These are phyloP conservation scores for Nymphaea thermarum DNA, from an alignment of 164 flowering plant species.

Conservation along the genomic window DNA sequence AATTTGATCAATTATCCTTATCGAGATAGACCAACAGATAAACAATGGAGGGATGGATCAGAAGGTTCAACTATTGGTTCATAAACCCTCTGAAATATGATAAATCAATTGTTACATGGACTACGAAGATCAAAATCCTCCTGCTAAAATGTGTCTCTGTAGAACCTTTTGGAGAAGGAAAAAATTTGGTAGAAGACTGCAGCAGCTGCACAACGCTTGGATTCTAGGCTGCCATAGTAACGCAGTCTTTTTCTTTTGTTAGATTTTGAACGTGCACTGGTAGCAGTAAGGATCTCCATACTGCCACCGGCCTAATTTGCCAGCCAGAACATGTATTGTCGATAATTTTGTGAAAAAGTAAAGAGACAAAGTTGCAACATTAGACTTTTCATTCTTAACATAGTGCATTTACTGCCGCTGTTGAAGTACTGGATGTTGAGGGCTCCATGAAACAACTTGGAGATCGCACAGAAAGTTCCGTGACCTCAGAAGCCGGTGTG, in stretches of 20 bases:
- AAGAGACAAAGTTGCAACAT: background rate
- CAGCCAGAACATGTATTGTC: background rate
- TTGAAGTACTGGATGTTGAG: slow-evolving; percentile 15
- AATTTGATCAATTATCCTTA: no score
- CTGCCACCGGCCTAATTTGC: background rate
- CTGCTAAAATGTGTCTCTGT: background rate
- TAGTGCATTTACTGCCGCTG: slow-evolving; percentile 11
- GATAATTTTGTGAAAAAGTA: no score
- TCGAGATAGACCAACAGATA: background rate
- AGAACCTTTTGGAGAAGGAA: background rate
- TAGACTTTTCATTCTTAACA: slow-evolving; percentile 5
- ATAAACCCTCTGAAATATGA: no score
- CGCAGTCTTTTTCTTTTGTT: background rate
- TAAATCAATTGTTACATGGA: no score
- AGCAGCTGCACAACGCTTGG: background rate
- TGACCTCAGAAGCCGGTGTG: slow-evolving; percentile 10
- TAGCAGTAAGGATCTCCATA: background rate
- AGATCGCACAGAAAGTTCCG: slow-evolving; percentile 16
- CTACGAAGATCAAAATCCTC: no score
- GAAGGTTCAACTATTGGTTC: background rate
- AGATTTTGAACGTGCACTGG: background rate
- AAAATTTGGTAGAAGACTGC: background rate
- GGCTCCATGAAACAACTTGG: slow-evolving; percentile 16
- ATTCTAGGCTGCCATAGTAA: background rate
- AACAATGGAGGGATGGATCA: background rate